Evolutionary conservation across 805 yeast genomes (phyloP).

Genomic region (Spathaspora arborariae): DNA sequence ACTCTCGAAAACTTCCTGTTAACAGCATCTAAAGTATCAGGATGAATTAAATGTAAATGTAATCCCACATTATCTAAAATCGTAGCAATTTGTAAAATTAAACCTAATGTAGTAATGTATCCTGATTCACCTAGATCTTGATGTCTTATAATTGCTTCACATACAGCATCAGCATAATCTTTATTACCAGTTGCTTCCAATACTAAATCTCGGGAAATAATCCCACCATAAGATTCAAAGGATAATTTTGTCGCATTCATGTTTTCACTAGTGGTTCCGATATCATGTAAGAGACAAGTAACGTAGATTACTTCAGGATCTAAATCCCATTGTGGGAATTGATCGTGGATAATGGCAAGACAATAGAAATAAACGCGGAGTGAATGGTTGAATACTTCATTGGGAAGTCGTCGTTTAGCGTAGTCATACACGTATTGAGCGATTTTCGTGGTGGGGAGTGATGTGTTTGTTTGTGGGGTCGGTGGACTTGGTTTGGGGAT

Average conservation of each 20-base stretch:
- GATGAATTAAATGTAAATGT: conserved; percentile 23
- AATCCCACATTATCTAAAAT: conserved; percentile 31
- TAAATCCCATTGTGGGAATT: conserved; percentile 29
- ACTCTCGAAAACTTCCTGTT: conserved; percentile 21
- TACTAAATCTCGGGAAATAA: conserved; percentile 22
- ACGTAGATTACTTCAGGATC: conserved; percentile 24
- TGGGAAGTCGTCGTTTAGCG: conserved; percentile 19
- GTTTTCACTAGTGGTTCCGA: conserved; percentile 30
- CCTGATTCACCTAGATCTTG: conserved; percentile 32
- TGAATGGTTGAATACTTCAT: conserved; percentile 24
- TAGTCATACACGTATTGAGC: conserved; percentile 18
- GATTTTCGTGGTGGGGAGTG: conserved; percentile 18
- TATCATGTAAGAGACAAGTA: conserved; percentile 32
- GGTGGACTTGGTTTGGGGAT: conserved; percentile 21
- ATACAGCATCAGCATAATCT: conserved; percentile 31
- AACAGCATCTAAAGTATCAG: conserved; percentile 22
- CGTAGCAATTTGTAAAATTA: conserved; percentile 29
- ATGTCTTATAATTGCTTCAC: conserved; percentile 33
- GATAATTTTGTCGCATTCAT: conserved; percentile 31
- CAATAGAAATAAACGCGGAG: conserved; percentile 28
- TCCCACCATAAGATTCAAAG: conserved; percentile 32
- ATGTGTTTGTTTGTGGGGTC: conserved; percentile 16
- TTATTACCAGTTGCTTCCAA: conserved; percentile 17
- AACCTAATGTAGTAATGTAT: conserved; percentile 28
- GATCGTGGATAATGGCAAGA: conserved; percentile 26